phyloP scores from a whole-genome alignment of 768 basidiomycete species.

The Fibroporia radiculosa region DNA sequence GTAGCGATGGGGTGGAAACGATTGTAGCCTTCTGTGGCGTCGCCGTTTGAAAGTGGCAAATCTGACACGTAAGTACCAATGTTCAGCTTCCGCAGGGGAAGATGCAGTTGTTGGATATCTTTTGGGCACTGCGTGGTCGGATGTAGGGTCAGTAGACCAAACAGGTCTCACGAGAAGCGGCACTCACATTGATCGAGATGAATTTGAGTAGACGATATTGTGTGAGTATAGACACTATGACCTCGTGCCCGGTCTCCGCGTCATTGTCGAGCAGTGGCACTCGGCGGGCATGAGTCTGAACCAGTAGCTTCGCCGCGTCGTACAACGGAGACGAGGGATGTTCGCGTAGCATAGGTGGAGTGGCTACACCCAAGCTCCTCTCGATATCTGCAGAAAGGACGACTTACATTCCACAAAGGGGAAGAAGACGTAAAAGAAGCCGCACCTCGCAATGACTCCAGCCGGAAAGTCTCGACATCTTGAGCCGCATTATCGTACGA shows the following conservation, averaged over 20 bases:
- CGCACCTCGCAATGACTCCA: slow-evolving; percentile 84
- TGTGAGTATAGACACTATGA: slow-evolving; percentile 92
- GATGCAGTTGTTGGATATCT: slow-evolving; percentile 75
- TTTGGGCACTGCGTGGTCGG: slow-evolving; percentile 64
- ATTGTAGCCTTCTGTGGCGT: slow-evolving; percentile 45
- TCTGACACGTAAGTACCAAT: slow-evolving; percentile 83
- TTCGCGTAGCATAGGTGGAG: slow-evolving; percentile 83
- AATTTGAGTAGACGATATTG: slow-evolving; percentile 98
- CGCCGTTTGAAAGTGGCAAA: slow-evolving; percentile 38
- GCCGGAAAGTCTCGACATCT: slow-evolving; percentile 87
- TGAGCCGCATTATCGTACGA: slow-evolving; percentile 78
- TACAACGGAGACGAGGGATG: slow-evolving; percentile 84
- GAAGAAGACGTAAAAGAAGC: slow-evolving; percentile 9
- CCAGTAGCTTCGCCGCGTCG: slow-evolving; percentile 83
- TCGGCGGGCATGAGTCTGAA: slow-evolving; percentile 92
- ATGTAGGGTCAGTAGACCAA: slow-evolving; percentile 1
- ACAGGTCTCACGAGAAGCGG: too few relatives aligned
- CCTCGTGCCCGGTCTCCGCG: slow-evolving; percentile 88
- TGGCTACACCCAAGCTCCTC: slow-evolving; percentile 82
- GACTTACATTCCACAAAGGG: neutral
- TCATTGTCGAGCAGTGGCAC: slow-evolving; percentile 91
- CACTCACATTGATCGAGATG: slow-evolving; percentile 87
- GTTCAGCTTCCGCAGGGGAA: slow-evolving; percentile 75
- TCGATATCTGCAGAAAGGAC: slow-evolving; percentile 69
- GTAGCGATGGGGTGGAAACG: slow-evolving; percentile 90